These are phyloP conservation scores for Hypoxylon cercidicola DNA, from an alignment of 495 filamentous ascomycete species.

Conservation along the genomic window DNA sequence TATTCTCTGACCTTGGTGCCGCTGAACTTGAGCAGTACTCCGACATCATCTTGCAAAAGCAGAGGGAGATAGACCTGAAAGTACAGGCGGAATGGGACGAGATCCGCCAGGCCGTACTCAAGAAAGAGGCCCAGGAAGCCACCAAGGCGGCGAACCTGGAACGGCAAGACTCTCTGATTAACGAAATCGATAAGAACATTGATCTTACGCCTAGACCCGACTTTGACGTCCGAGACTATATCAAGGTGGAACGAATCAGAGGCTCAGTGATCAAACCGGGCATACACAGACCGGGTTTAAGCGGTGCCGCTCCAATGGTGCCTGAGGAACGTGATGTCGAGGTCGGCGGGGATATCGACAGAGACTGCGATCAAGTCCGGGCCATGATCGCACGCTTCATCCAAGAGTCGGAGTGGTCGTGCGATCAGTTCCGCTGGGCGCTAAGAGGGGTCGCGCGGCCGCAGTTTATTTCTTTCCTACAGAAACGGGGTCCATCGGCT, in stretches of 20 bases:
- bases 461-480: slow-evolving; percentile 21
- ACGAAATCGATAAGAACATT: slow-evolving; percentile 1
- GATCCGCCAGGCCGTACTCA: not conserved
- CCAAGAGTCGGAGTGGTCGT: slow-evolving; percentile 19
- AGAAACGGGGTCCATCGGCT: slow-evolving; percentile 10
- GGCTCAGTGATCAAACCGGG: slow-evolving; percentile 6
- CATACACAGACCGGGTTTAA: not conserved
- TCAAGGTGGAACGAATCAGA: not conserved
- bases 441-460: slow-evolving; percentile 11
- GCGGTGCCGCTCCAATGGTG: not conserved
- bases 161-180: not conserved
- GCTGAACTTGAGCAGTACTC: slow-evolving; percentile 26
- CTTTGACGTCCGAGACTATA: slow-evolving; percentile 1
- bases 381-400: slow-evolving; percentile 31
- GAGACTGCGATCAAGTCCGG: slow-evolving; percentile 37
- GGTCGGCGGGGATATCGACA: slow-evolving; percentile 19
- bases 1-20: slow-evolving; percentile 27
- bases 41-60: slow-evolving; percentile 9
- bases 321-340: not conserved
- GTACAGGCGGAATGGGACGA: not conserved
- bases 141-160: not conserved
- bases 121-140: not conserved
- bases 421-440: slow-evolving; percentile 24
- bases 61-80: not conserved
- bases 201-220: slow-evolving; percentile 16